Percentiles rank a stretch among this genome's conserved stretches.
Conservation (phyloP, 2,329 filamentous ascomycete genomes). For the Pyrenochaeta sp. region DNA sequence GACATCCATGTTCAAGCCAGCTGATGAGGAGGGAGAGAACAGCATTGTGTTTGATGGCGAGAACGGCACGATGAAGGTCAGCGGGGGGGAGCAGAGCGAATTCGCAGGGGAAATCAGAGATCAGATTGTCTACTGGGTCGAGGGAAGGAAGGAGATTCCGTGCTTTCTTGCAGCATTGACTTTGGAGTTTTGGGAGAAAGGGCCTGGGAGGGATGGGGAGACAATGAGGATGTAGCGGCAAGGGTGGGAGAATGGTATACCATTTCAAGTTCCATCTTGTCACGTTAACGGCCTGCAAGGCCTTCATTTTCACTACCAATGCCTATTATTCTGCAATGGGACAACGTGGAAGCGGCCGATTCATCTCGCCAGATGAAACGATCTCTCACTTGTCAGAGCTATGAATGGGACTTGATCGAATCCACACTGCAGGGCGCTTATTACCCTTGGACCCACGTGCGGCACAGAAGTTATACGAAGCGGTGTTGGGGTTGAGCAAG, state of each 20-base stretch:
- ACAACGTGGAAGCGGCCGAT: neutral
- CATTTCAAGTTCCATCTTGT: neutral
- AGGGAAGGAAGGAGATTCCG: constrained; percentile 91
- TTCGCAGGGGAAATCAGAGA: constrained; percentile 87
- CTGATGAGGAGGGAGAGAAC: constrained; percentile 66
- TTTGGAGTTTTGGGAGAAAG: constrained; percentile 88
- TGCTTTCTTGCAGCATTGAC: constrained; percentile 92
- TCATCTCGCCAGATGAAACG: neutral
- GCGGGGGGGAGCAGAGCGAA: constrained; percentile 82
- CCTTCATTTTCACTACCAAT: neutral
- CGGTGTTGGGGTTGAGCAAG: neutral
- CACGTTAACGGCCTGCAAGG: neutral
- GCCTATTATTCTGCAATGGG: neutral
- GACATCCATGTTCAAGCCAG: constrained; percentile 82
- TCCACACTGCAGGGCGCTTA: neutral
- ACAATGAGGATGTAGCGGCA: constrained; percentile 29
- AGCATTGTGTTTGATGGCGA: constrained; percentile 87
- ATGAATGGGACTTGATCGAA: neutral
- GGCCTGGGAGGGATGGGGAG: constrained; percentile 22
- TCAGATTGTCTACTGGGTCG: constrained; percentile 94
- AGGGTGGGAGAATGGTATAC: neutral
- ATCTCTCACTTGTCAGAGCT: neutral
- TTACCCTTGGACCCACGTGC: neutral
- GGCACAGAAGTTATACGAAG: neutral
- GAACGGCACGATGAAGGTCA: constrained; percentile 97